phyloP scores from a whole-genome alignment of 768 basidiomycete genomes.

The Collybia nuda region DNA sequence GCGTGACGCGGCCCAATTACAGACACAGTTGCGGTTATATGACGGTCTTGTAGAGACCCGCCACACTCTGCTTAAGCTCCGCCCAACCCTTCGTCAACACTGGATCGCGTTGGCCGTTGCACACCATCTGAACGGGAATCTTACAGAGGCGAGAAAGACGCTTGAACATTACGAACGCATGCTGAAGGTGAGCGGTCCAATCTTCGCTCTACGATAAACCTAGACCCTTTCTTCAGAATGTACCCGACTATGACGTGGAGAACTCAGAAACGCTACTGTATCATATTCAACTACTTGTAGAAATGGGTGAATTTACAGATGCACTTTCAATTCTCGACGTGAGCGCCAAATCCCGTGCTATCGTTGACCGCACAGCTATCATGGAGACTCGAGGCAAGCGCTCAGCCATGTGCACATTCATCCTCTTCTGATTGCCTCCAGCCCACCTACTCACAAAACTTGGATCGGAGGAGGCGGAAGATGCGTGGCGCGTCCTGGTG shows the following conservation, averaged over 20 bases:
- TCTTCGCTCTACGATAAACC: background rate
- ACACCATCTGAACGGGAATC: conserved; percentile 79
- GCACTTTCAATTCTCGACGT: conserved; percentile 65
- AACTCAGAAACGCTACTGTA: conserved; percentile 83
- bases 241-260: conserved; percentile 78
- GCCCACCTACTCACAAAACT: conserved; percentile 79
- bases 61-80: conserved; percentile 71
- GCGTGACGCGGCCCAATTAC: conserved; percentile 85
- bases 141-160: conserved; percentile 66
- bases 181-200: conserved; percentile 57
- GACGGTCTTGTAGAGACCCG: conserved; percentile 81
- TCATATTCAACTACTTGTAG: conserved; percentile 72
- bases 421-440: conserved; percentile 25
- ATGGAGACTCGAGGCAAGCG: conserved; percentile 65
- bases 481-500: conserved; percentile 79
- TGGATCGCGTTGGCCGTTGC: conserved; percentile 92
- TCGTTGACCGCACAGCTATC: conserved; percentile 71
- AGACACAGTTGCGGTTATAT: conserved; percentile 83
- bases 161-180: conserved; percentile 70
- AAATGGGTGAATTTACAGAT: conserved; percentile 59
- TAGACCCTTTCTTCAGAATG: conserved; percentile 45
- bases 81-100: conserved; percentile 82
- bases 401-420: conserved; percentile 6
- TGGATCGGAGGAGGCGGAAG: conserved; percentile 67
- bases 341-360: conserved; percentile 59